These are phyloP conservation scores for Elaeis oleifera DNA, from an alignment of 202 grass and related monocot genomes.

Conservation along the genomic window DNA sequence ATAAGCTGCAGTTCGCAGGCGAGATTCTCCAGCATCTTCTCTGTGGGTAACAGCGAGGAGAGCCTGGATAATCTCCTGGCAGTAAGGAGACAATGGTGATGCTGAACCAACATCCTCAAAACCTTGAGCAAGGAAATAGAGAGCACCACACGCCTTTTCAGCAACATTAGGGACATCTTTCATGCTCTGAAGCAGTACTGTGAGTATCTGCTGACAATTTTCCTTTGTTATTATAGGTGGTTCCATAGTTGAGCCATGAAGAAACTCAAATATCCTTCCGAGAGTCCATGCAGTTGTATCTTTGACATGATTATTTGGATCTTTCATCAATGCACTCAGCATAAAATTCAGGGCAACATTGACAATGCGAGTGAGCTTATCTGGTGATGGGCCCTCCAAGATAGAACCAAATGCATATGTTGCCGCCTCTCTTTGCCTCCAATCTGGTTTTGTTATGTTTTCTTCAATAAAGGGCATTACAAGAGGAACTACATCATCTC, in stretches of 20 bases:
- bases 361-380: background rate
- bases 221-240: background rate
- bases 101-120: background rate
- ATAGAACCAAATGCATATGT: constrained; percentile 4
- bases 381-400: constrained; percentile 1
- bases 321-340: constrained; percentile 4
- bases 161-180: background rate
- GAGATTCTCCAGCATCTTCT: background rate
- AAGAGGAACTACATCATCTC: background rate
- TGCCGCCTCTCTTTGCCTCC: background rate
- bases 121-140: constrained; percentile 1
- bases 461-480: constrained; percentile 1
- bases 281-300: background rate
- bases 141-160: background rate
- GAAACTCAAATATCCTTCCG: background rate
- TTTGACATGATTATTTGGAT: background rate
- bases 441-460: background rate
- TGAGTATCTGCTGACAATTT: background rate
- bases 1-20: background rate
- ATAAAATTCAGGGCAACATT: background rate
- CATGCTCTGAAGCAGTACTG: constrained; percentile 1
- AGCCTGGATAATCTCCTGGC: background rate
- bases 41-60: background rate
- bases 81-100: constrained; percentile 2
- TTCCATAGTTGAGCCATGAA: constrained; percentile 4